Percentiles rank a stretch among this genome's conserved stretches.
Evolutionary conservation across 108 stramenopile genomes (phyloP).

Genomic region (Nannochloropsis salina): DNA sequence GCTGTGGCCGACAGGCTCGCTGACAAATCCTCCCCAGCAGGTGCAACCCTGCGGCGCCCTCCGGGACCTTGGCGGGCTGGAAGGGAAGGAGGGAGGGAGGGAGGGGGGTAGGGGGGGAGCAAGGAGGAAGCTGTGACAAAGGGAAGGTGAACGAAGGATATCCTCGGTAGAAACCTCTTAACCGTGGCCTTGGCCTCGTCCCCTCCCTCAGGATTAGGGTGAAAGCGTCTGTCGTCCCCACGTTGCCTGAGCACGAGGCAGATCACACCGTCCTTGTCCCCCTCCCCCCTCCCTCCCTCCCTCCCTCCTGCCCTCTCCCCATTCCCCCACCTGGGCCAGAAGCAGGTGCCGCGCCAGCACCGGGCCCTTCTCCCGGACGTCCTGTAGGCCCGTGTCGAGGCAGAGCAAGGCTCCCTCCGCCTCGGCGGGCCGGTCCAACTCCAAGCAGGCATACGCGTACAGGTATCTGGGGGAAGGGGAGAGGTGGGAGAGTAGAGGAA

Average conservation of each 20-base stretch:
- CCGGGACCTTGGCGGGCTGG: slow-evolving; percentile 34
- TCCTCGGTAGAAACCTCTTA: too few relatives aligned
- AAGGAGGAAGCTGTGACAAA: neutral
- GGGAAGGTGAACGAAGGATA: too few relatives aligned
- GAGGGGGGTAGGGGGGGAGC: neutral
- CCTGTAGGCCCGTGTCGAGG: neutral
- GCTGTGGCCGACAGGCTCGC: neutral
- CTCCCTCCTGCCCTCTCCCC: neutral
- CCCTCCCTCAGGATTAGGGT: too few relatives aligned
- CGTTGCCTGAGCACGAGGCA: too few relatives aligned
- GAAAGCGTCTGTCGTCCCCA: too few relatives aligned
- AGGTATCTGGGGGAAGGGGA: too few relatives aligned
- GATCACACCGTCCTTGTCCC: too few relatives aligned
- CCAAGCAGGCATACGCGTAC: neutral
- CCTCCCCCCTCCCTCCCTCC: neutral
- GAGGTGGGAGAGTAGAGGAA: too few relatives aligned
- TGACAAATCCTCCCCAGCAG: slow-evolving; percentile 35
- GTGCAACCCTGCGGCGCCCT: slow-evolving; percentile 43
- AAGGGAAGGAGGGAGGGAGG: neutral
- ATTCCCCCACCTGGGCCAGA: neutral
- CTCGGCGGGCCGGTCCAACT: neutral
- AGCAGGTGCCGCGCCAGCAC: neutral
- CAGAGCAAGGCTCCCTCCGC: neutral
- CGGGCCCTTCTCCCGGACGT: neutral
- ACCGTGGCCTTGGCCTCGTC: too few relatives aligned